phyloP scores from a whole-genome alignment of 768 basidiomycete species.

The Pleurotus platypus region DNA sequence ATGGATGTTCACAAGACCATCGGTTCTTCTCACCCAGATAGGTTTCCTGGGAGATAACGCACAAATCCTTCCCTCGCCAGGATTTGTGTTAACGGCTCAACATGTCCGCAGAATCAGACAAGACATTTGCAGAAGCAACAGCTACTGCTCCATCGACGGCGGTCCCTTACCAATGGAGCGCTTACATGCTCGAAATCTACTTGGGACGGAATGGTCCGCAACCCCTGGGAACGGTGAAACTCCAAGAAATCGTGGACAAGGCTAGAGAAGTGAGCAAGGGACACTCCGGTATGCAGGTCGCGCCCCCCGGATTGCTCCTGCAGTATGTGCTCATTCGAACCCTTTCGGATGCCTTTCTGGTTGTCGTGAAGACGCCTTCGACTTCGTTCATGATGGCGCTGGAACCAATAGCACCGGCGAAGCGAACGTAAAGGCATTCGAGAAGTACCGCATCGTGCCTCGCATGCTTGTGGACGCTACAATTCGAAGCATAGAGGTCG shows the following conservation, averaged over 20 bases:
- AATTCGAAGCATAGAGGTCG: slow-evolving; percentile 55
- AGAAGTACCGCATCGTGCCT: slow-evolving; percentile 70
- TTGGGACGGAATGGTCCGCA: slow-evolving; percentile 30
- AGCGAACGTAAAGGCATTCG: slow-evolving; percentile 60
- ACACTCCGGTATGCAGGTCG: slow-evolving; percentile 38
- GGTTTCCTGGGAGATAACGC: too few relatives aligned
- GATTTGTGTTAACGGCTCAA: background rate
- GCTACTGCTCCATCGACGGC: background rate
- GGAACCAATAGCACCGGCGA: slow-evolving; percentile 64
- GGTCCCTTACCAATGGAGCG: slow-evolving; percentile 28
- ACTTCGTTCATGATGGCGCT: slow-evolving; percentile 75
- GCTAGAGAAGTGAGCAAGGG: slow-evolving; percentile 61
- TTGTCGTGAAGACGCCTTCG: slow-evolving; percentile 48
- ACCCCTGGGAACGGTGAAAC: slow-evolving; percentile 56
- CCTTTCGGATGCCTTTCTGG: too few relatives aligned
- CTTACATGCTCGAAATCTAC: slow-evolving; percentile 38
- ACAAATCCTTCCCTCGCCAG: background rate
- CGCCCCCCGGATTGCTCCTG: background rate
- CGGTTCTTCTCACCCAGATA: too few relatives aligned
- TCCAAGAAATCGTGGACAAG: slow-evolving; percentile 59
- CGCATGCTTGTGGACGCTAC: slow-evolving; percentile 69
- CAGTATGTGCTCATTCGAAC: background rate
- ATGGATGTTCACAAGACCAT: too few relatives aligned
- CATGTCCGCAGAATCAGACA: background rate
- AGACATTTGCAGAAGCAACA: background rate